These are phyloP conservation scores for Protomyces pachydermus DNA, from an alignment of 1,139 yeast species.

Conservation along the genomic window DNA sequence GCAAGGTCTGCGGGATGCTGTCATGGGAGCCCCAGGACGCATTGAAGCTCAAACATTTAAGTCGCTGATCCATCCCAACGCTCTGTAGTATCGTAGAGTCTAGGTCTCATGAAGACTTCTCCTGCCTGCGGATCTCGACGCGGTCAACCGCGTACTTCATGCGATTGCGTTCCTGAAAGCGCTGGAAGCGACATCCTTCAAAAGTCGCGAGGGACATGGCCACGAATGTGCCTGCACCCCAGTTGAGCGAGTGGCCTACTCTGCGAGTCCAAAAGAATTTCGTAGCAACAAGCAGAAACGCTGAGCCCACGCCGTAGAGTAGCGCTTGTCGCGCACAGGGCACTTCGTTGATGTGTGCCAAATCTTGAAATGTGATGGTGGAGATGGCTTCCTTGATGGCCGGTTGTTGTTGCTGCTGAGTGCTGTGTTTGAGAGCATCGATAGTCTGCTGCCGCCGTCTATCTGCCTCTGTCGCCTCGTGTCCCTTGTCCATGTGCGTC, in stretches of 20 bases:
- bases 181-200: constrained; percentile 22
- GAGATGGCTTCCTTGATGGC: constrained; percentile 12
- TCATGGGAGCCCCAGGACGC: constrained; percentile 26
- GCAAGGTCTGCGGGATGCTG: background rate
- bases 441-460: constrained; percentile 8
- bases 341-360: constrained; percentile 17
- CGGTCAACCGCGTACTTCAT: constrained; percentile 27
- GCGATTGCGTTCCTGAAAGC: constrained; percentile 18
- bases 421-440: constrained; percentile 9
- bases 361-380: constrained; percentile 8
- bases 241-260: constrained; percentile 18
- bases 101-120: background rate
- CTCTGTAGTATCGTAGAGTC: background rate
- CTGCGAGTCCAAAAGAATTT: constrained; percentile 13
- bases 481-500: constrained; percentile 20
- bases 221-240: constrained; percentile 23
- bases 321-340: constrained; percentile 19
- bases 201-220: constrained; percentile 17
- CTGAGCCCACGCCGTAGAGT: constrained; percentile 16
- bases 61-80: constrained; percentile 9
- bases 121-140: constrained; percentile 17
- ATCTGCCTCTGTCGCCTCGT: constrained; percentile 24
- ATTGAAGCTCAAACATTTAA: constrained; percentile 23
- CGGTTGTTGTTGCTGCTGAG: constrained; percentile 1
- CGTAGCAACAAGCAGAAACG: constrained; percentile 3